Base-by-base conservation (phyloP, 345 rosid species). In the Linum lewisii region DNA sequence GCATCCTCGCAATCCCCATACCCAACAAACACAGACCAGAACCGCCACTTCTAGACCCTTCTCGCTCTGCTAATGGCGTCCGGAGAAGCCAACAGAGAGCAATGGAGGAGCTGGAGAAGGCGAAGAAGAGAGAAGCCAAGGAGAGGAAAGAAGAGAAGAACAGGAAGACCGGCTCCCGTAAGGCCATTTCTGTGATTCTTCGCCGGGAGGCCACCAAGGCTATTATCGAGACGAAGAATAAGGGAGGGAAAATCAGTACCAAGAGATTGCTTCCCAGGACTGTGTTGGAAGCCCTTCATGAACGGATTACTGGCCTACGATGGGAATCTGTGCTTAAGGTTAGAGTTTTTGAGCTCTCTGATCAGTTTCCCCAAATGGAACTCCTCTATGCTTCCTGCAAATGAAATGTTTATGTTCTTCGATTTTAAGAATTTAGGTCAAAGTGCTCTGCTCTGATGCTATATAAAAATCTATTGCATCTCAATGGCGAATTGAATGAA, bases 251-350 rank as follows among this genome's bases (percentile, higher is more conserved):
- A 1, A 74, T 57, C 50, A 82, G 79, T 72, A 88, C 98, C 18
- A 84, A 83, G 75, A 84, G 75, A 59, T 73, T 91, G 63, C 87
- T 84, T 42, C 98, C 98, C 0, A 73, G 72, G 70, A 88, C 95
- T 2, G 88, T 91, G 24, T 92, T 91, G 18, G 96, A 91, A 69
- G 81, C 92, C 61, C 96, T 91, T 68, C 85, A 82, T 56, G 98
- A 91, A 42, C 66, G 96, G 58, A 83, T 88, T 51, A 82, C 90
- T 8, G 95, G 95, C 63, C 71, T 84, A 65, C 90, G 92, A 0
- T 91, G 98, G 98, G 87, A 84, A 59, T 91, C 98, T 58, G 92
- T 95, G 69, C 95, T 91, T 60, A 81, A 80, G 88, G 98, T 81
- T 0, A n/a, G 38, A 26, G 32, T 26, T 26, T 26, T 26, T 26